Conservation (phyloP, 108 stramenopile species). For the Epipyxis sp. region DNA sequence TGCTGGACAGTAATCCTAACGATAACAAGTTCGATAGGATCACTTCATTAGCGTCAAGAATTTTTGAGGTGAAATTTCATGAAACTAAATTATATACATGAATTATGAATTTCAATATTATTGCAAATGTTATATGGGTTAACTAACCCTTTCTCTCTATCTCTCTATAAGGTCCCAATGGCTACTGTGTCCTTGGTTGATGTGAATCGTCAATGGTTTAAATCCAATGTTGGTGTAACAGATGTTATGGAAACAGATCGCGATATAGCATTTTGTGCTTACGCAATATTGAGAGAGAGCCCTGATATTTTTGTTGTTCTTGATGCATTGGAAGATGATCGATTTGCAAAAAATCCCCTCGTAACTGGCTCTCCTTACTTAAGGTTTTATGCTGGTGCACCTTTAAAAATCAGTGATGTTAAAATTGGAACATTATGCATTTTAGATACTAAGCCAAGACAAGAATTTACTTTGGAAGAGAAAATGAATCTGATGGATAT, state of each 20-base stretch:
- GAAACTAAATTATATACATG: background rate
- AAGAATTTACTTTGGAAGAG: background rate
- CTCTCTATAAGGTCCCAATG: background rate
- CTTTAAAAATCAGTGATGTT: background rate
- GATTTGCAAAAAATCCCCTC: conserved; percentile 5
- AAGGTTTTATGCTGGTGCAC: conserved; percentile 29
- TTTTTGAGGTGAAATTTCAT: conserved; percentile 4
- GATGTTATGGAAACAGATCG: conserved; percentile 10
- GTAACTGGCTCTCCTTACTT: background rate
- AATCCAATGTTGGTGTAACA: conserved; percentile 5
- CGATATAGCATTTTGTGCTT: conserved; percentile 12
- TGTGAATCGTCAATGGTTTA: conserved; percentile 17
- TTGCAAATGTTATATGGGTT: background rate
- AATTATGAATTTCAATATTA: background rate
- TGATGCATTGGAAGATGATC: conserved; percentile 8
- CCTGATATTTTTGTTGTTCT: conserved; percentile 2
- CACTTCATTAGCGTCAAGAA: background rate
- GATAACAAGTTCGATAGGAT: background rate
- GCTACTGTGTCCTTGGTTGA: background rate
- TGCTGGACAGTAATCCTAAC: background rate
- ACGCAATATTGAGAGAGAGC: background rate
- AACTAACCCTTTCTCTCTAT: background rate
- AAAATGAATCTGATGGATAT: background rate
- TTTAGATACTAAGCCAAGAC: background rate
- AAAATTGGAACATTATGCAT: conserved; percentile 23